Evolutionary conservation across 352 stramenopile species (phyloP), one percentile per base, ranked within the genome.

Genomic region (Thalassiosira hispida): DNA sequence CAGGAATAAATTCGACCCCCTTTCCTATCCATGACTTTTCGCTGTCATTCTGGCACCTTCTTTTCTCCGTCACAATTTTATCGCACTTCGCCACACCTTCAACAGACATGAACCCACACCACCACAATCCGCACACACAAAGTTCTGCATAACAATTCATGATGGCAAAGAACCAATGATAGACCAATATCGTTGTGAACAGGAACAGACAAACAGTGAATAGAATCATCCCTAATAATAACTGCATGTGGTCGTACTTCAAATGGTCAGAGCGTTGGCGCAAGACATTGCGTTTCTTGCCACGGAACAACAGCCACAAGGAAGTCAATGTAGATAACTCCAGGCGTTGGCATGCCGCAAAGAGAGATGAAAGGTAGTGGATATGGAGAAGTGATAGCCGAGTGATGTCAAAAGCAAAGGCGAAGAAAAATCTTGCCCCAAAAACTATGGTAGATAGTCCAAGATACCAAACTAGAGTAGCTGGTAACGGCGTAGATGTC

Each of bases 251-350:
- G 86, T 98, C 96, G 77, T 98, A 98, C 66, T 97, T 87, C 79
- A 96, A 96, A 35, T 95, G 95, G 77, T 98, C 96, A 4, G 97
- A 96, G 55, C 96, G 94, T 40, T 95, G 90, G 14, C 96, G 91
- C 23, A 98, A 66, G 9, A 98, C 83, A 60, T 98, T 98, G 22
- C 94, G 92, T 77, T 98, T 98, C 79, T 97, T 97, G 20, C 96
- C 96, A 40, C 97, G 81, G 75, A 98, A 98, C 0, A 98, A 84
- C 51, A 96, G 94, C 91, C 95, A 98, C 0, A 97, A 81, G 20
- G 95, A 95, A 46, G 91, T 91, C 52, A 98, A 89, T 44, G 86
- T 51, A 33, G 73, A 89, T 31, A 94, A 64, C 64, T 98, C 94
- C 29, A 94, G 78, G 44, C 83, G 84, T 57, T 97, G 95, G 6